These are phyloP conservation scores for Chaetomidium leptoderma DNA, from an alignment of 495 filamentous ascomycete genomes.

Conservation along the genomic window DNA sequence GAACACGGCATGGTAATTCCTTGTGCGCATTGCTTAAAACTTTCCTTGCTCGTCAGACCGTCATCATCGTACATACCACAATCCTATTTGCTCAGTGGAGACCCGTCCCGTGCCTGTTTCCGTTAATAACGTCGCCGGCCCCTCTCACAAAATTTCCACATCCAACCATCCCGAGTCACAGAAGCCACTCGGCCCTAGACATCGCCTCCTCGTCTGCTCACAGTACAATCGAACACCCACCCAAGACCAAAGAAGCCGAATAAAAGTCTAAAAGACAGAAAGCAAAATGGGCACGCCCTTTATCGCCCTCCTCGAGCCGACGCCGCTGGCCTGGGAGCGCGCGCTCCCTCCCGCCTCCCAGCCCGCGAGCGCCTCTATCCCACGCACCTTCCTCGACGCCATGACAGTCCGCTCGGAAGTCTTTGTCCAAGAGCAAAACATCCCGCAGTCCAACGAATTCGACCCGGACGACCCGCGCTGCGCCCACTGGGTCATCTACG, in stretches of 20 bases:
- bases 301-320: constrained; percentile 47
- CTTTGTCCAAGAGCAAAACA: constrained; percentile 71
- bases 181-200: too few relatives aligned
- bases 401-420: constrained; percentile 73
- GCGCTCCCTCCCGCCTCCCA: constrained; percentile 14
- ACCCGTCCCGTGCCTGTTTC: not conserved
- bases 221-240: not conserved
- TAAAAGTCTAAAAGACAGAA: not conserved
- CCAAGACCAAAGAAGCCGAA: not conserved
- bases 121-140: not conserved
- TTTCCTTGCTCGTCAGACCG: not conserved
- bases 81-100: not conserved
- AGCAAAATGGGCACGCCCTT: constrained; percentile 37
- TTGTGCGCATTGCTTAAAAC: not conserved
- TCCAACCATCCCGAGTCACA: not conserved
- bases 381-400: constrained; percentile 65
- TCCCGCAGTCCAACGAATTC: constrained; percentile 63
- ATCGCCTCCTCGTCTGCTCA: not conserved
- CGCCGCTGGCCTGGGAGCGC: constrained; percentile 20
- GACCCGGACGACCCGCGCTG: constrained; percentile 71
- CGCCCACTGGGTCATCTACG: constrained; percentile 80
- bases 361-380: constrained; percentile 37
- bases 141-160: not conserved
- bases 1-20: not conserved
- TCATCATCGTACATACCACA: not conserved